Base-by-base conservation (phyloP, 1,284 basidiomycete species). In the Rhizoctonia solani region DNA sequence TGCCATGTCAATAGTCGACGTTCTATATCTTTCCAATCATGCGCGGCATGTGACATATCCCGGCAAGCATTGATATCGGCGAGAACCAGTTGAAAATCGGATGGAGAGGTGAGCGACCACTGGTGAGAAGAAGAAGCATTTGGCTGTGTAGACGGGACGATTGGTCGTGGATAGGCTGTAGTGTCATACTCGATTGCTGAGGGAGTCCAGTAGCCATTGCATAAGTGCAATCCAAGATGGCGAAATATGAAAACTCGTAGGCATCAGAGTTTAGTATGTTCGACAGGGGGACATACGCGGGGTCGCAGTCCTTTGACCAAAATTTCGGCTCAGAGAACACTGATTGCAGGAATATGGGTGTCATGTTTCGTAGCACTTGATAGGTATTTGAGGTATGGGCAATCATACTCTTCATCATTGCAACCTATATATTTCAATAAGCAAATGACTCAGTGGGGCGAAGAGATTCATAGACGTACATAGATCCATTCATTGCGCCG, bases 181-280 rank as follows among this genome's bases (percentile, higher is more conserved):
- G 49, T 63, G 37, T 63, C 47, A 39, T 63, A 63, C 19, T 63
- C 59, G 37, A 63, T 2, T 46, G 25, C 14, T 46, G 59, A 42
- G 47, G 32, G 5, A 23, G 23, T 5, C 59, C 59, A 23, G 23
- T 52, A 1, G 47, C 37, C 6, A 63, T 23, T 11, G 46, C 37
- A 9, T 34, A 39, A n/a, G 42, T 32, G 9, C 25, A n/a, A n/a
- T 63, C 59, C 4, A 41, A n/a, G 47, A 52, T 39, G 23, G 42
- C 25, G 25, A 52, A 63, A 14, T 47, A 29, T 6, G 32, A 34
- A 6, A 63, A 49, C 6, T 63, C 59, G 37, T 30, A 42, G 5
- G 6, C 21, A 9, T 21, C 14, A 9, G 59, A 63, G 30, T 29
- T 27, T 14, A 63, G 37, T 2, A 30, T 23, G 25, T 52, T 46